Evolutionary conservation across 2,329 filamentous ascomycete genomes (phyloP).

Genomic region (Clarireedia sp.): DNA sequence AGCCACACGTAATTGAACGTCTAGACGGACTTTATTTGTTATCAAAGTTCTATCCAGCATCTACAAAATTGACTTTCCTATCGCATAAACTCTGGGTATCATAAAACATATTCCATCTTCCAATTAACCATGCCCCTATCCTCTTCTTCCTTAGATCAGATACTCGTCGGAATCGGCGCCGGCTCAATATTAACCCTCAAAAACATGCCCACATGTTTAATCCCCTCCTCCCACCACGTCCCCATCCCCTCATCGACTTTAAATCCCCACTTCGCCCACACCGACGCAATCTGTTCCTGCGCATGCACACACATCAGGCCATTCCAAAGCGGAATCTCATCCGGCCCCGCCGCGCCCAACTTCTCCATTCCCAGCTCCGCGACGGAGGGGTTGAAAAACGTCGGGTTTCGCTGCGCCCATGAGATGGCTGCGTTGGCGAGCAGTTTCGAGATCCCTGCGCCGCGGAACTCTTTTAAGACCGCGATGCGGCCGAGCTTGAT

Average conservation of each 20-base stretch:
- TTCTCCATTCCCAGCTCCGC: constrained; percentile 37
- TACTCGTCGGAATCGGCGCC: background rate
- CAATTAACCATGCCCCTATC: background rate
- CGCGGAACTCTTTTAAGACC: constrained; percentile 46
- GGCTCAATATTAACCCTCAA: constrained; percentile 31
- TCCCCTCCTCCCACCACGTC: constrained; percentile 76
- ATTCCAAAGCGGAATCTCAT: constrained; percentile 51
- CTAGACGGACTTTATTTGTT: no score
- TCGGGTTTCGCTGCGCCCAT: constrained; percentile 57
- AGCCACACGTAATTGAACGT: no score
- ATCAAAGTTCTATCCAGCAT: no score
- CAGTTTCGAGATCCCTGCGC: constrained; percentile 53
- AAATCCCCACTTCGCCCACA: constrained; percentile 71
- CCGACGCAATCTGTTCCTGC: constrained; percentile 54
- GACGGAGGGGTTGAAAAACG: constrained; percentile 41
- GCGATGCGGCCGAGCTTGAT: constrained; percentile 76
- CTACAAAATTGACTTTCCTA: no score
- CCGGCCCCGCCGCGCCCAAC: constrained; percentile 32
- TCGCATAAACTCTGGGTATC: no score
- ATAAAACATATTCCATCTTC: background rate
- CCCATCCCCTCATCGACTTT: constrained; percentile 64
- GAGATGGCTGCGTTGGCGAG: constrained; percentile 59
- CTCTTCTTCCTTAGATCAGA: no score
- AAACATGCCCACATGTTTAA: constrained; percentile 82
- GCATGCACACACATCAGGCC: constrained; percentile 76